phyloP scores from a whole-genome alignment of 257 asterid species.

The Thymus quinquecostatus region DNA sequence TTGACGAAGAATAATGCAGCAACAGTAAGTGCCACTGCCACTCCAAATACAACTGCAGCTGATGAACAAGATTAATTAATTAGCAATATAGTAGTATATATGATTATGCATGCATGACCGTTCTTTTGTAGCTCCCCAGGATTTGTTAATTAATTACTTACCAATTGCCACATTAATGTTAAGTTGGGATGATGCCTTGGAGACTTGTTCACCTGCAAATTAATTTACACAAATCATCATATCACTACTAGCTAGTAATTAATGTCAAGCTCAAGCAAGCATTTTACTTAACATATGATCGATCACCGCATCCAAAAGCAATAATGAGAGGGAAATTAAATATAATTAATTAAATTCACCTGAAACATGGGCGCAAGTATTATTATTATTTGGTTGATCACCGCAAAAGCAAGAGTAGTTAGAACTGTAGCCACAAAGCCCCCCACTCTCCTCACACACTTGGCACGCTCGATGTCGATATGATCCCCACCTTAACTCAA shows the following conservation, averaged over 20 bases:
- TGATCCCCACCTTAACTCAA: conserved; percentile 21
- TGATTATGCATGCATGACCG: too few species aligned
- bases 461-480: conserved; percentile 8
- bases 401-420: conserved; percentile 13
- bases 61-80: background rate
- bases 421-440: conserved; percentile 20
- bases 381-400: background rate
- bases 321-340: background rate
- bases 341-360: background rate
- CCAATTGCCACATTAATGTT: conserved; percentile 22
- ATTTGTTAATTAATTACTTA: background rate
- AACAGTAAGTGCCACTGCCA: background rate
- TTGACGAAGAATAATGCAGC: background rate
- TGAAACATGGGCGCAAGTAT: conserved; percentile 3
- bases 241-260: too few species aligned
- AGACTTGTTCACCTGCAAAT: conserved; percentile 19
- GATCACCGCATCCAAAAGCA: too few species aligned
- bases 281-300: too few species aligned
- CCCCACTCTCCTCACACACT: conserved; percentile 30
- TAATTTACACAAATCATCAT: background rate
- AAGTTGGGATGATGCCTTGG: background rate
- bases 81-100: too few species aligned
- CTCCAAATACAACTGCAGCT: conserved; percentile 21
- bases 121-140: too few species aligned
- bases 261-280: too few species aligned